A percentile compares a stretch with the other conserved stretches of the same genome.
Evolutionary conservation across 305 asterid species (phyloP).

Genomic region (Fraxinus albicans): DNA sequence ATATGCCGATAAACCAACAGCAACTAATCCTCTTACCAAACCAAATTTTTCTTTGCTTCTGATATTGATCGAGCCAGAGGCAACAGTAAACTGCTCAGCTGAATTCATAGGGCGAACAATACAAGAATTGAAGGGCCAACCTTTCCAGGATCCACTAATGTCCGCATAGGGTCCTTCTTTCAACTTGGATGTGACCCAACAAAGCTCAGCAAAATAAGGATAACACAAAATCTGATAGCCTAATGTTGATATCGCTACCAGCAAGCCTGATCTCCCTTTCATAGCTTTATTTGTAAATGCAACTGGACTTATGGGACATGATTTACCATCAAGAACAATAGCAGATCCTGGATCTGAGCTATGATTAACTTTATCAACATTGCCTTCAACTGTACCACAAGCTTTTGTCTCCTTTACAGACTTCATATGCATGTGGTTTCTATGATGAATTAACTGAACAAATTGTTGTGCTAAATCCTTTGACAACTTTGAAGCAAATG

Average conservation of each 20-base stretch:
- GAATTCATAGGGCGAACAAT: slow-evolving; percentile 66
- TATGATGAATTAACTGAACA: slow-evolving; percentile 58
- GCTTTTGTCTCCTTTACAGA: slow-evolving; percentile 32
- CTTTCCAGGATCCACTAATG: slow-evolving; percentile 78
- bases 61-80: slow-evolving; percentile 42
- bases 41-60: slow-evolving; percentile 52
- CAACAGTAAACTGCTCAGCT: slow-evolving; percentile 36
- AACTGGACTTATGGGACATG: slow-evolving; percentile 36
- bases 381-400: slow-evolving; percentile 34
- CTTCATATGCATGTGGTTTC: slow-evolving; percentile 44
- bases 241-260: slow-evolving; percentile 73
- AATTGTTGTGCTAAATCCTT: slow-evolving; percentile 73
- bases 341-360: slow-evolving; percentile 27
- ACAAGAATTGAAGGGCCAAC: slow-evolving; percentile 95
- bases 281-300: slow-evolving; percentile 39
- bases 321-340: slow-evolving; percentile 31
- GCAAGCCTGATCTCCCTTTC: slow-evolving; percentile 75
- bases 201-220: slow-evolving; percentile 97
- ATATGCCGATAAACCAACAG: slow-evolving; percentile 88
- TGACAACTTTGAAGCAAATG: slow-evolving; percentile 63
- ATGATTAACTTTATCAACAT: slow-evolving; percentile 30
- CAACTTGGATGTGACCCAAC: slow-evolving; percentile 97
- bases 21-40: slow-evolving; percentile 77
- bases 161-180: slow-evolving; percentile 83
- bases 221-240: slow-evolving; percentile 86